A percentile compares a stretch with the other conserved stretches of the same genome.
Conservation (phyloP, 495 filamentous ascomycete genomes). For the Chaetomium tenue region DNA sequence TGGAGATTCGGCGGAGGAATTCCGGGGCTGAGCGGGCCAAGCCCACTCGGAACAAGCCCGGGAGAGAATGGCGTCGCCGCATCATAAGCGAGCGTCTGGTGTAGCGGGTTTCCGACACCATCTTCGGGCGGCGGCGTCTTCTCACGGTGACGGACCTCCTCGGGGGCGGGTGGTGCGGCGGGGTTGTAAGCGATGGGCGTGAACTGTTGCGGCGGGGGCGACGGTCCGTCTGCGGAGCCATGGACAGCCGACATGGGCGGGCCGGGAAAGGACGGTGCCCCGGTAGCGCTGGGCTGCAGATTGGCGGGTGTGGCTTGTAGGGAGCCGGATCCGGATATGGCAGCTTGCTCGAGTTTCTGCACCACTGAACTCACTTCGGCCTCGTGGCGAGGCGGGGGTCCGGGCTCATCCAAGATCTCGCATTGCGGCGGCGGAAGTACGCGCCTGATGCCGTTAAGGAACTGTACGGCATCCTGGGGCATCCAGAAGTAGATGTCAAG, state of each 20-base stretch:
- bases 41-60: slow-evolving; percentile 40
- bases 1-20: slow-evolving; percentile 38
- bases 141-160: slow-evolving; percentile 78
- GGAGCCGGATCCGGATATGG: slow-evolving; percentile 49
- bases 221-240: slow-evolving; percentile 21
- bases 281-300: slow-evolving; percentile 44
- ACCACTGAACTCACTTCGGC: slow-evolving; percentile 72
- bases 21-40: slow-evolving; percentile 38
- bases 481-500: slow-evolving; percentile 92
- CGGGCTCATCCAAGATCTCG: slow-evolving; percentile 56
- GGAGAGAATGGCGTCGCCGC: slow-evolving; percentile 51
- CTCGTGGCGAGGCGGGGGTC: slow-evolving; percentile 43
- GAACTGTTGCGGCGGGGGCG: slow-evolving; percentile 40
- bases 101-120: slow-evolving; percentile 66
- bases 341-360: slow-evolving; percentile 77
- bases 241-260: slow-evolving; percentile 40
- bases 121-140: slow-evolving; percentile 85
- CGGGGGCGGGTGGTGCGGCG: slow-evolving; percentile 80
- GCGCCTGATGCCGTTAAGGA: slow-evolving; percentile 63
- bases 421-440: slow-evolving; percentile 62
- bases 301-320: slow-evolving; percentile 35
- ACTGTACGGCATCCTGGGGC: slow-evolving; percentile 66
- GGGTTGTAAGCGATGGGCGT: slow-evolving; percentile 85
- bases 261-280: slow-evolving; percentile 40
- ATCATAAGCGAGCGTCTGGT: slow-evolving; percentile 65